phyloP scores from a whole-genome alignment of 2,329 filamentous ascomycete genomes.

The Diaporthe sp. region DNA sequence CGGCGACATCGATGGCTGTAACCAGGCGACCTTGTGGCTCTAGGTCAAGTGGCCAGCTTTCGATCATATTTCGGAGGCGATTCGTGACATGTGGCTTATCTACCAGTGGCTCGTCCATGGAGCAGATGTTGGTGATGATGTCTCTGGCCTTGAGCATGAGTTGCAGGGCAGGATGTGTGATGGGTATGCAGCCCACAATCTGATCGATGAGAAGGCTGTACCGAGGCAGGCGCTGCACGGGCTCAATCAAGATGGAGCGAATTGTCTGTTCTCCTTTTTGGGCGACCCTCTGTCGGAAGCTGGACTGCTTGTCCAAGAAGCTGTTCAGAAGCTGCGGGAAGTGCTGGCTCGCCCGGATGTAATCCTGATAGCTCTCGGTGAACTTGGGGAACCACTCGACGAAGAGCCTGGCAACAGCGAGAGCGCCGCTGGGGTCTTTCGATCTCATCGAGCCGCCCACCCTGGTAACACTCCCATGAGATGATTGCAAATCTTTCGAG shows the following conservation, averaged over 20 bases:
- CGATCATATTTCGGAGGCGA: constrained; percentile 79
- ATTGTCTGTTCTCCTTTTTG: constrained; percentile 90
- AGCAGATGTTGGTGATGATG: constrained; percentile 96
- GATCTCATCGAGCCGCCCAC: constrained; percentile 55
- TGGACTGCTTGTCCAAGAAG: constrained; percentile 84
- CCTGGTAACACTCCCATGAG: constrained; percentile 54
- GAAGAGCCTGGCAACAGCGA: constrained; percentile 82
- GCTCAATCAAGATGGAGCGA: constrained; percentile 93
- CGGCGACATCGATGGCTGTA: constrained; percentile 81
- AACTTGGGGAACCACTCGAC: constrained; percentile 95
- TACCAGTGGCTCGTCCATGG: constrained; percentile 78
- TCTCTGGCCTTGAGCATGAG: constrained; percentile 89
- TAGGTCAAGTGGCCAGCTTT: constrained; percentile 79
- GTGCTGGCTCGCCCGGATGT: constrained; percentile 89
- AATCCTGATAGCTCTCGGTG: constrained; percentile 89
- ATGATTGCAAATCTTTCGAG: constrained; percentile 76
- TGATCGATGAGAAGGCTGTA: constrained; percentile 98
- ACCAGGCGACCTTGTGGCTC: constrained; percentile 83
- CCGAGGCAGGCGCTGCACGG: constrained; percentile 90
- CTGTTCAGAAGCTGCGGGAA: constrained; percentile 84
- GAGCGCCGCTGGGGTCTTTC: constrained; percentile 81
- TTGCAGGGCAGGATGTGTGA: constrained; percentile 86
- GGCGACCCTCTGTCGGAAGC: constrained; percentile 82
- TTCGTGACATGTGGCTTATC: constrained; percentile 80
- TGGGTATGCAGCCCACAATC: constrained; percentile 86